Conservation (phyloP, 495 filamentous ascomycete species). For the Pseudoneurospora amorphoporcata region DNA sequence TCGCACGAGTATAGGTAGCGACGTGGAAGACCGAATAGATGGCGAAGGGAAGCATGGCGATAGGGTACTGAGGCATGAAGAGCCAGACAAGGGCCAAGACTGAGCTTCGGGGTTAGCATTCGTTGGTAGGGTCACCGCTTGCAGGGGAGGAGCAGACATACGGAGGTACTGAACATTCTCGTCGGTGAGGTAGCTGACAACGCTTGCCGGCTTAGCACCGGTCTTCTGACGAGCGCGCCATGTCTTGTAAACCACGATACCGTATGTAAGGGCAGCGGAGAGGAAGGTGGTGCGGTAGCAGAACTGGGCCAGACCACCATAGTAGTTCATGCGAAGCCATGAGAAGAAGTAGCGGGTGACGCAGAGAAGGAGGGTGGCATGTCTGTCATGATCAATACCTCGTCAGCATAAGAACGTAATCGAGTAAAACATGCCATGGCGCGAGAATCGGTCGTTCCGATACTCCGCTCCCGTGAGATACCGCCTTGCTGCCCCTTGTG, state of each 20-base stretch:
- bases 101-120: constrained; percentile 22
- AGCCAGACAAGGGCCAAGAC: constrained; percentile 96
- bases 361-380: constrained; percentile 73
- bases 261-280: constrained; percentile 82
- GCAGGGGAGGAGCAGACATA: constrained; percentile 37
- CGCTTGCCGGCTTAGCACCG: constrained; percentile 47
- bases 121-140: constrained; percentile 3
- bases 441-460: neutral
- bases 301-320: constrained; percentile 60
- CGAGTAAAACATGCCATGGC: neutral
- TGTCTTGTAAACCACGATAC: constrained; percentile 98
- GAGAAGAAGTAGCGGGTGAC: constrained; percentile 73
- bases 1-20: constrained; percentile 67
- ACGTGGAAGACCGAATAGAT: constrained; percentile 99
- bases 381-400: constrained; percentile 34
- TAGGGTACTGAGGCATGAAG: constrained; percentile 73
- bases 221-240: constrained; percentile 69
- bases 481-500: neutral
- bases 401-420: neutral
- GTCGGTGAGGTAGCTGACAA: constrained; percentile 59
- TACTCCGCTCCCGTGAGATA: neutral
- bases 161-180: constrained; percentile 97
- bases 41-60: constrained; percentile 86
- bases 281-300: constrained; percentile 85
- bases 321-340: constrained; percentile 74